Base-by-base conservation (phyloP, 306 rosid species). In the Rosa rugosa region DNA sequence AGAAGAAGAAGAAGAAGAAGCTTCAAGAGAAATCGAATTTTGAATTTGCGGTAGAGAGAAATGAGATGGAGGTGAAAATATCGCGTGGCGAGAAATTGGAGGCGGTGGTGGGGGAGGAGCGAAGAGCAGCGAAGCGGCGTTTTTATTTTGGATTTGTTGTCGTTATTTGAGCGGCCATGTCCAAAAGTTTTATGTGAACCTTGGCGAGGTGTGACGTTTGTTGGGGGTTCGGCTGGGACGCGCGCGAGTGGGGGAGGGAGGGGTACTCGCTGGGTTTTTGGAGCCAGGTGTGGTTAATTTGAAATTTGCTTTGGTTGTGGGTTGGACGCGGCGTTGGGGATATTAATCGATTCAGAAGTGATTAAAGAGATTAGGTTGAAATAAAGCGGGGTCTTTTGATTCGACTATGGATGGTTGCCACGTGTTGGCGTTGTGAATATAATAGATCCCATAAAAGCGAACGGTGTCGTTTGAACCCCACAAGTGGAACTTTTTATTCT, bases 91-190 rank as follows among this genome's bases (percentile, higher is more conserved):
- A 78, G 27, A 77, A 38, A 77, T 22, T 68, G 81, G 59, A 42
- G 11, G 46, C 46, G 46, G 11, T 44, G 8, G 46, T 44, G 46
- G 46, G 8, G 46, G 46, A 7, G 46, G 69, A 17, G 23, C 10
- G 79, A 76, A 85, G 23, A 16, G 79, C 76, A 85, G 73, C 22
- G 70, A 59, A n/a, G 68, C 72, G 59, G 50, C 67, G 16, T 11
- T 50, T 50, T 6, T 57, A 47, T 79, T 68, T 86, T 69, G 40
- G 40, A 5, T 42, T 18, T 13, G 66, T 69, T 64, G 81, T 76
- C 76, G 42, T 22, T 44, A 18, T 36, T 71, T 18, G 47, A 42
- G 73, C 69, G 63, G 79, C 45, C 62, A 49, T 41, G 73, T 64
- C 77, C 79, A 31, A 40, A 22, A 72, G 31, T 27, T 68, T 71